A percentile compares a stretch with the other conserved stretches of the same genome.
Conservation (phyloP, 257 asterid species). For the Nicotiana knightiana region DNA sequence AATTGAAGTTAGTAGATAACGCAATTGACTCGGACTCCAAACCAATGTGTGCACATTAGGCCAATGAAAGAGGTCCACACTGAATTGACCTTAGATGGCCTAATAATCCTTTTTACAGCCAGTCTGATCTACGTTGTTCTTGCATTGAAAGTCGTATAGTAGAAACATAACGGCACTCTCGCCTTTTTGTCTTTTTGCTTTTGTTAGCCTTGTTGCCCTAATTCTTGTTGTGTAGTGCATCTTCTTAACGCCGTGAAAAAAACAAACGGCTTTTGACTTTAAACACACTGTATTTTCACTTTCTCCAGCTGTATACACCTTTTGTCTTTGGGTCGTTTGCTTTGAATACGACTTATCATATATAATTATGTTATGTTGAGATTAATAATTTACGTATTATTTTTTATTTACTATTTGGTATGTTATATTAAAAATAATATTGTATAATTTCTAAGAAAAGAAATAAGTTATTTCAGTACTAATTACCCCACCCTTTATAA, state of each 20-base stretch:
- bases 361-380: no score
- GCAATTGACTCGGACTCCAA: neutral
- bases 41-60: neutral
- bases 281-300: neutral
- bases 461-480: no score
- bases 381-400: no score
- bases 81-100: neutral
- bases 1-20: no score
- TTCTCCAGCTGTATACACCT: neutral
- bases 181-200: slow-evolving; percentile 19
- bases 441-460: no score
- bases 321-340: neutral
- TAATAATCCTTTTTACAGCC: neutral
- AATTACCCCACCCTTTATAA: no score
- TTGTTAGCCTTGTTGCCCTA: slow-evolving; percentile 9
- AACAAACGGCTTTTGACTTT: neutral
- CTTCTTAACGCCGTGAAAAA: slow-evolving; percentile 19
- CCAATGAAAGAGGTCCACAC: neutral
- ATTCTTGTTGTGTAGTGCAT: slow-evolving; percentile 15
- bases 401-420: no score
- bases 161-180: slow-evolving; percentile 21
- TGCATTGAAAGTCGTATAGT: neutral
- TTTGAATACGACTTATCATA: no score
- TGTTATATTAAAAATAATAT: no score
- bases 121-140: neutral